A percentile compares a stretch with the other conserved stretches of the same genome.
Conservation (phyloP, 1,139 yeast genomes). For the Yamadazyma conglobata region DNA sequence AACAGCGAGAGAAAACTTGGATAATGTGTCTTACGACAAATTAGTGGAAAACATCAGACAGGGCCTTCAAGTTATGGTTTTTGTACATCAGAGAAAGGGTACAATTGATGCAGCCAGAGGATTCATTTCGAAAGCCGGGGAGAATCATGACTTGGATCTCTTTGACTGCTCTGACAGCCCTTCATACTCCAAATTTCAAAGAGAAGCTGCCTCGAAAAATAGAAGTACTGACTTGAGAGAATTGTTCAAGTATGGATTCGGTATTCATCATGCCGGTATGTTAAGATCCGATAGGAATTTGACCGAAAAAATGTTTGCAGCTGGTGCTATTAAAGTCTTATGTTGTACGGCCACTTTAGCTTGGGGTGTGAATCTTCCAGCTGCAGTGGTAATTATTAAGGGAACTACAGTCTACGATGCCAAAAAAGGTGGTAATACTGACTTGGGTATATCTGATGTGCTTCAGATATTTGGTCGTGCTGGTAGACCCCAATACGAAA, state of each 20-base stretch:
- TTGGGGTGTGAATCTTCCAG: conserved; percentile 99
- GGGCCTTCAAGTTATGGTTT: conserved; percentile 93
- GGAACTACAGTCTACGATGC: conserved; percentile 97
- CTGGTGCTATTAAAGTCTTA: conserved; percentile 83
- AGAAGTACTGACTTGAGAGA: conserved; percentile 80
- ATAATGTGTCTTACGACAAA: conserved; percentile 73
- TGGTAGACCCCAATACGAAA: conserved; percentile 96
- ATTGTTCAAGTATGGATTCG: conserved; percentile 78
- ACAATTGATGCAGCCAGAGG: conserved; percentile 80
- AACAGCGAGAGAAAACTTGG: conserved; percentile 74
- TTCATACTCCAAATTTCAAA: conserved; percentile 45
- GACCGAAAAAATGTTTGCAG: conserved; percentile 81
- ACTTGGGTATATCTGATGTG: conserved; percentile 92
- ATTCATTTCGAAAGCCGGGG: conserved; percentile 67
- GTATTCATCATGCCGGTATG: conserved; percentile 98
- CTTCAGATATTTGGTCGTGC: conserved; percentile 99
- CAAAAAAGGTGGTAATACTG: conserved; percentile 90
- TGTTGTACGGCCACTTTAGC: conserved; percentile 98
- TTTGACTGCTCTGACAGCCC: conserved; percentile 60
- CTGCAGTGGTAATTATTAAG: conserved; percentile 93
- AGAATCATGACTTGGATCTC: conserved; percentile 49
- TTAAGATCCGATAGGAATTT: conserved; percentile 84
- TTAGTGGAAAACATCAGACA: conserved; percentile 59
- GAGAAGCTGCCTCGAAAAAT: conserved; percentile 67
- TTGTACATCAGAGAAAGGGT: conserved; percentile 93